A percentile compares a stretch with the other conserved stretches of the same genome.
Evolutionary conservation across 2,329 filamentous ascomycete genomes (phyloP).

Genomic region (Botrytis sinoallii): DNA sequence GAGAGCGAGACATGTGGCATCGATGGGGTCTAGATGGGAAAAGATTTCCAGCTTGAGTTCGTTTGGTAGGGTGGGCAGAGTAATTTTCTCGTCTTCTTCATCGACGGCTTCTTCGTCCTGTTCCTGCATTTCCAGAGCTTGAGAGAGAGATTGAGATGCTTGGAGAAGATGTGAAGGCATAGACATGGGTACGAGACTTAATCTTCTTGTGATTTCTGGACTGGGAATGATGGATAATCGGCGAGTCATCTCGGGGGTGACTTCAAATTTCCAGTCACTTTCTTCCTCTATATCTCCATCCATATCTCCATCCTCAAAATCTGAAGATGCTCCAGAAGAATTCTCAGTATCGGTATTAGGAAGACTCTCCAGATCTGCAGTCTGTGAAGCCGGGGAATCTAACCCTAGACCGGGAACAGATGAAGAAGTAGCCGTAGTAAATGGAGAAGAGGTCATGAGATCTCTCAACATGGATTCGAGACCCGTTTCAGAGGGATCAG

Average conservation of each 20-base stretch:
- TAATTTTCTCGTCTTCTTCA: conserved; percentile 13
- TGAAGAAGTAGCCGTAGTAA: background rate
- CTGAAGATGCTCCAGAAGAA: conserved; percentile 8
- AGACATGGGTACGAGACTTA: conserved; percentile 2
- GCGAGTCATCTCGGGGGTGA: conserved; percentile 16
- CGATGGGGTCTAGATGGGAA: conserved; percentile 61
- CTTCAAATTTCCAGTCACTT: conserved; percentile 12
- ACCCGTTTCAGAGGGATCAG: background rate
- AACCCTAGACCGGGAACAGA: background rate
- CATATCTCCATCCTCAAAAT: conserved; percentile 1
- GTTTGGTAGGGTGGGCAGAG: conserved; percentile 44
- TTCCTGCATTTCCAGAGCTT: conserved; percentile 30
- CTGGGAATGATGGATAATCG: conserved; percentile 23
- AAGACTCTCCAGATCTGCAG: conserved; percentile 26
- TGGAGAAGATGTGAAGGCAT: conserved; percentile 7
- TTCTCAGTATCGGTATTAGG: conserved; percentile 30
- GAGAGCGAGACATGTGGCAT: conserved; percentile 60
- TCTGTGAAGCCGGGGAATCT: conserved; percentile 17
- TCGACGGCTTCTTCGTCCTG: conserved; percentile 23
- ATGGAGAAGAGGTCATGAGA: conserved; percentile 6
- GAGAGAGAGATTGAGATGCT: conserved; percentile 20
- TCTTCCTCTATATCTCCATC: background rate
- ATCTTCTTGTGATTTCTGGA: conserved; percentile 26
- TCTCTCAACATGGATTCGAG: conserved; percentile 2
- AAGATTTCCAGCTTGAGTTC: conserved; percentile 61